These are phyloP conservation scores for Neonectria ditissima DNA, from an alignment of 2,329 filamentous ascomycete species.

Conservation along the genomic window DNA sequence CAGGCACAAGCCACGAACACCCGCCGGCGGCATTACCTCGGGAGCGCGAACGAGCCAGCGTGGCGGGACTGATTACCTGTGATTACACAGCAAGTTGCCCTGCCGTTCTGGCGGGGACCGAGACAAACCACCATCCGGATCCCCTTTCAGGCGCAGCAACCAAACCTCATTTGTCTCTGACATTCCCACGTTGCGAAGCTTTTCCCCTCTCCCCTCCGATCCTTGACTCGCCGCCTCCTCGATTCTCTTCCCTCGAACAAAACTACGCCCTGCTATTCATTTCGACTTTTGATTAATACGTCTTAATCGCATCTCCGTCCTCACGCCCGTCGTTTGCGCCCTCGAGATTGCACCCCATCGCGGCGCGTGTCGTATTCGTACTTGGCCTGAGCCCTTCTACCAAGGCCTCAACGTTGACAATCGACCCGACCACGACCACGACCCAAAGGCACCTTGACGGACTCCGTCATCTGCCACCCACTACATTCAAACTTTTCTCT, in stretches of 20 bases:
- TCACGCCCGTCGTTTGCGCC: background rate
- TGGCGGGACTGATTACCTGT: constrained; percentile 34
- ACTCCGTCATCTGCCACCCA: constrained; percentile 1
- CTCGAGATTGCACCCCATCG: constrained; percentile 10
- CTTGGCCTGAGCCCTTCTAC: background rate
- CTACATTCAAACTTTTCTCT: constrained; percentile 14
- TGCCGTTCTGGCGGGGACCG: constrained; percentile 22
- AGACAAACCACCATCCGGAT: constrained; percentile 38
- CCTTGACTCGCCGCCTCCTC: constrained; percentile 23
- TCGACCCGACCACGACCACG: background rate
- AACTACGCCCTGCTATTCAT: constrained; percentile 6
- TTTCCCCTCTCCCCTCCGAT: constrained; percentile 23
- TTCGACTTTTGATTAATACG: constrained; percentile 11
- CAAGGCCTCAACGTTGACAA: background rate
- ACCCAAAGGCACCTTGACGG: constrained; percentile 6
- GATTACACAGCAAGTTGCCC: background rate
- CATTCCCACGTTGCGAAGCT: constrained; percentile 39
- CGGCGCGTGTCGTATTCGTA: constrained; percentile 14
- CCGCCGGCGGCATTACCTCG: constrained; percentile 23
- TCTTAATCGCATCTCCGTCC: constrained; percentile 15
- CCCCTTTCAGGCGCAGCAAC: constrained; percentile 42
- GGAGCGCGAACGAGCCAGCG: constrained; percentile 32
- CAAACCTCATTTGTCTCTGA: constrained; percentile 43
- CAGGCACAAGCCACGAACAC: constrained; percentile 19
- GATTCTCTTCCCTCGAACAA: constrained; percentile 18